phyloP scores from a whole-genome alignment of 805 yeast genomes.

The Jamesozyma piceae region DNA sequence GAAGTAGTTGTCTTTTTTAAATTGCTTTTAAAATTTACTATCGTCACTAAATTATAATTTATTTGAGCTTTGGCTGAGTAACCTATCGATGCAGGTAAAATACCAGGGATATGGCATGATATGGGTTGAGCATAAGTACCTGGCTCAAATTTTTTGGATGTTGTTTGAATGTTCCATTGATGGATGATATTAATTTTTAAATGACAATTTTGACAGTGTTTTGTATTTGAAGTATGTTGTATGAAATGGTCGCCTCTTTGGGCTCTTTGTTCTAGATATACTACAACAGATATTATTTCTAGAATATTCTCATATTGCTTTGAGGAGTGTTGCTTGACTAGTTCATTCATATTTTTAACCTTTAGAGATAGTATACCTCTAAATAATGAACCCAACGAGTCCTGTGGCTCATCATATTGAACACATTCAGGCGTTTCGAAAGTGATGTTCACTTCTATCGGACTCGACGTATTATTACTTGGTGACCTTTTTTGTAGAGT shows the following conservation, averaged over 20 bases:
- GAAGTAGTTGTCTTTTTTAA: not conserved
- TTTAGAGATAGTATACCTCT: not conserved
- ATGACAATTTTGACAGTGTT: not conserved
- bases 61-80: not conserved
- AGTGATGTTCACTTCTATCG: not conserved
- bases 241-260: not conserved
- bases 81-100: not conserved
- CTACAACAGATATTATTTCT: not conserved
- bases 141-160: not conserved
- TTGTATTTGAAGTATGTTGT: not conserved
- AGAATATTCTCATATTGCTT: not conserved
- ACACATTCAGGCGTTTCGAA: not conserved
- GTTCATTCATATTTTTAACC: not conserved
- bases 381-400: not conserved
- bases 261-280: not conserved
- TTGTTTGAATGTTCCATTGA: conserved; percentile 1
- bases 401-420: not conserved
- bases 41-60: not conserved
- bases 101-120: not conserved
- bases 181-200: not conserved
- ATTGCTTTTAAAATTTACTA: not conserved
- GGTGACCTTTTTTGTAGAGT: not conserved
- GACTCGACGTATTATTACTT: not conserved
- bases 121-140: not conserved
- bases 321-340: not conserved